Percentiles rank a stretch among this genome's conserved stretches.
Conservation (phyloP, 2,329 filamentous ascomycete species). For the Colletotrichum orchidophilum region DNA sequence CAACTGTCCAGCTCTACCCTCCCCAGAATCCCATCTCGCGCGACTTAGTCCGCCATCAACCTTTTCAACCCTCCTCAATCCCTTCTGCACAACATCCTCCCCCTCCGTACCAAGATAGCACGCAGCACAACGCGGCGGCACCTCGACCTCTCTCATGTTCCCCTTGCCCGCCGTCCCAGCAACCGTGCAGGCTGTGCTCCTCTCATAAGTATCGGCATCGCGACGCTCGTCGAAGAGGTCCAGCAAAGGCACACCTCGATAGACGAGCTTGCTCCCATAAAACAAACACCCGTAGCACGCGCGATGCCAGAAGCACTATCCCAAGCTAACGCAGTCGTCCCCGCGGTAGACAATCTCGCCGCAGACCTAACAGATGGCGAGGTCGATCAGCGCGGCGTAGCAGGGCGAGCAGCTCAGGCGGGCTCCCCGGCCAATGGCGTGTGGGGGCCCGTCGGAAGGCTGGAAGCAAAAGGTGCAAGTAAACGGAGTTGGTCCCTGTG, state of each 20-base stretch:
- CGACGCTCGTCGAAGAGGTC: constrained; percentile 44
- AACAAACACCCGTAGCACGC: constrained; percentile 66
- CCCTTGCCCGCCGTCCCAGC: constrained; percentile 21
- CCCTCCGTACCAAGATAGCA: constrained; percentile 54
- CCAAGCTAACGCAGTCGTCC: constrained; percentile 66
- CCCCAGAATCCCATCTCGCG: constrained; percentile 51
- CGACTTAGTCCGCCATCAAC: constrained; percentile 58
- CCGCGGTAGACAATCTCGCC: constrained; percentile 63
- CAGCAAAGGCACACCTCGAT: constrained; percentile 44
- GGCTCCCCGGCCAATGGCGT: constrained; percentile 54
- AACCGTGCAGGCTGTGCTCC: neutral
- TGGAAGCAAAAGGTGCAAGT: constrained; percentile 67
- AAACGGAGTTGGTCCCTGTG: constrained; percentile 45
- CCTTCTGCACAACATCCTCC: constrained; percentile 50
- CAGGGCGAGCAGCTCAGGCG: constrained; percentile 61
- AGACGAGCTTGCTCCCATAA: constrained; percentile 53
- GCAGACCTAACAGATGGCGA: constrained; percentile 67
- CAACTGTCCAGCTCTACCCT: constrained; percentile 28
- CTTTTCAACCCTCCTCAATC: constrained; percentile 53
- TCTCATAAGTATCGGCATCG: constrained; percentile 30
- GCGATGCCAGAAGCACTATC: constrained; percentile 69
- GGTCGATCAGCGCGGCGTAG: constrained; percentile 57
- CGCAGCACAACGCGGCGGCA: constrained; percentile 59
- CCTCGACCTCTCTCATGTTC: constrained; percentile 51
- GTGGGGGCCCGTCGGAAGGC: constrained; percentile 46